Evolutionary conservation across 2,329 filamentous ascomycete genomes (phyloP), one percentile per base, ranked within the genome.

Genomic region (Botryotinia narcissicola): DNA sequence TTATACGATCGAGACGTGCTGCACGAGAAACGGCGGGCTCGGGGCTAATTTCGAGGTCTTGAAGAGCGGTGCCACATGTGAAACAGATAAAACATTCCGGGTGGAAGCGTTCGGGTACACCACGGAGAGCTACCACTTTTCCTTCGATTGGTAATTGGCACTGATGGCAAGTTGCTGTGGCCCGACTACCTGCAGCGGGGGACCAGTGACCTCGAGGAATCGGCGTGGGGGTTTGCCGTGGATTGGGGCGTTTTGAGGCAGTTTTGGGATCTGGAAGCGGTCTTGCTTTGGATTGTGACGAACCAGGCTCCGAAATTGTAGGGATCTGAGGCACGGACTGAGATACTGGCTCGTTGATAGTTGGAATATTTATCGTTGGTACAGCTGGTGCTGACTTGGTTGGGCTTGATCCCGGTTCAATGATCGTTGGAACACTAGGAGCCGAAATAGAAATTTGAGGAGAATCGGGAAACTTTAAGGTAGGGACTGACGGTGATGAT

Each of bases 41-140:
- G 0, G 94, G 94, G 77, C 96, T 97, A 82, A 99, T 98, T 78
- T 97, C 96, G 73, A 99, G 93, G 72, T 94, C 95, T 84, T 99
- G 96, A 29, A 99, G 91, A 32, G 91, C 88, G 16, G 95, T 97
- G 44, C 91, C 90, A 82, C 96, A 99, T 74, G 93, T 88, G 81
- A 93, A 92, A 84, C 96, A 99, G 61, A 89, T 87, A 84, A 99
- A 98, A 83, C 96, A 99, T 76, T 94, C 90, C 0, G 96, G 95
- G 78, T 99, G 96, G 82, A 98, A 98, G 32, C 95, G 92, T 78
- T 90, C 87, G 5, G 83, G 79, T 57, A 88, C 86, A 40, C 94
- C 94, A 2, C 90, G 91, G 10, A 97, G 90, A 7, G 92, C 93
- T 35, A 98, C 92, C 76, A 97, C 95, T 73, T 95, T 93, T 4